phyloP scores from a whole-genome alignment of 331 rosid genomes.

The Saraca asoca region DNA sequence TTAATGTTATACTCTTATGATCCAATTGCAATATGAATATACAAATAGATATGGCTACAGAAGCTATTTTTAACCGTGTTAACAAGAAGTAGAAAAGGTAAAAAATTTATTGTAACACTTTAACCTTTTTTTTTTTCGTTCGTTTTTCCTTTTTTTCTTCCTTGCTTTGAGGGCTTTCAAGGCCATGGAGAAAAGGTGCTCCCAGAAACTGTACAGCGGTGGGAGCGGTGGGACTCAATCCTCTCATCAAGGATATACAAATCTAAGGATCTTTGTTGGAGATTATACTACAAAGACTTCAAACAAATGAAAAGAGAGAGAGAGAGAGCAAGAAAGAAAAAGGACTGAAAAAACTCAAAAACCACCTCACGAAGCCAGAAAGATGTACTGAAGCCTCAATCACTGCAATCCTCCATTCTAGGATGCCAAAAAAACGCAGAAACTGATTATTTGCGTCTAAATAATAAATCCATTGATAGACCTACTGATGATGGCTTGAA shows the following conservation, averaged over 20 bases:
- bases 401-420: slow-evolving; percentile 19
- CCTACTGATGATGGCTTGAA: slow-evolving; percentile 82
- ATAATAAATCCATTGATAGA: slow-evolving; percentile 64
- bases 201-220: slow-evolving; percentile 44
- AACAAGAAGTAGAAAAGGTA: too few relatives aligned
- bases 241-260: slow-evolving; percentile 43
- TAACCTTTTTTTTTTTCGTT: too few relatives aligned
- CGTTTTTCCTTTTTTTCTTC: slow-evolving; percentile 16
- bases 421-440: slow-evolving; percentile 39
- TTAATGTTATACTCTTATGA: too few relatives aligned
- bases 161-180: slow-evolving; percentile 28
- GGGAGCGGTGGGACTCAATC: slow-evolving; percentile 44
- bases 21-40: too few relatives aligned
- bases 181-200: slow-evolving; percentile 29
- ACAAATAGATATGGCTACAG: too few relatives aligned
- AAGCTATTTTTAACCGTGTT: too few relatives aligned
- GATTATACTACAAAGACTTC: slow-evolving; percentile 44
- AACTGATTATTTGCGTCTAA: slow-evolving; percentile 61
- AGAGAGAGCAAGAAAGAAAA: slow-evolving; percentile 27
- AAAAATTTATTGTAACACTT: too few relatives aligned
- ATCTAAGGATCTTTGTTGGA: slow-evolving; percentile 41
- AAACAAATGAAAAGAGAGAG: slow-evolving; percentile 40
- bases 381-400: slow-evolving; percentile 35
- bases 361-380: slow-evolving; percentile 32
- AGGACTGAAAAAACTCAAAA: slow-evolving; percentile 1